Conservation (phyloP, 148 eudicot genomes). For the Heliosperma pusillum region DNA sequence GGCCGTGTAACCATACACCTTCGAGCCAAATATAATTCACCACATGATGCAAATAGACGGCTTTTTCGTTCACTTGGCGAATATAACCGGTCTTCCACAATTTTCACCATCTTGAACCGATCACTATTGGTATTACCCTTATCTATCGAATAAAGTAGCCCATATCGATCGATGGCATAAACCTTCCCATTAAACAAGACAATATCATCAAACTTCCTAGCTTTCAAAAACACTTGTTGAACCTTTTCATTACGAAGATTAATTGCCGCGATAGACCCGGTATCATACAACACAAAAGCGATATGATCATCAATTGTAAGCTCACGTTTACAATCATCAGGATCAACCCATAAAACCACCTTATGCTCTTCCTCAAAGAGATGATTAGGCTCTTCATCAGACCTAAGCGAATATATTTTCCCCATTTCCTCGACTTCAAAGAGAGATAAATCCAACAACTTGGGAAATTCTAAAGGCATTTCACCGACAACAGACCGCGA, state of each 20-base stretch:
- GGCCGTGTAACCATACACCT: not conserved
- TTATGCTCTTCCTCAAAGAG: not conserved
- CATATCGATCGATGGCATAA: conserved; percentile 10
- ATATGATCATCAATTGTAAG: conserved; percentile 1
- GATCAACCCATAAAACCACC: conserved; percentile 4
- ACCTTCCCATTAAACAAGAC: conserved; percentile 2
- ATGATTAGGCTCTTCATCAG: too few species aligned
- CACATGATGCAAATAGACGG: conserved; percentile 12
- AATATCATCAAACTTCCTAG: conserved; percentile 11
- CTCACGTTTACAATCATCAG: not conserved
- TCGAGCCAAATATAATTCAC: not conserved
- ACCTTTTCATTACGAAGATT: not conserved
- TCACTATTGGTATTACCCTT: not conserved
- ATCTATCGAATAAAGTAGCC: not conserved
- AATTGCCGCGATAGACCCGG: not conserved
- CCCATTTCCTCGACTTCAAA: not conserved
- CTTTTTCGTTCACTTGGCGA: not conserved
- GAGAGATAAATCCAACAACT: not conserved
- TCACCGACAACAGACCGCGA: too few species aligned
- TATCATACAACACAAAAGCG: conserved; percentile 4
- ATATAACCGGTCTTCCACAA: not conserved
- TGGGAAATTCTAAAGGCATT: not conserved
- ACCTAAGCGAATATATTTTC: conserved; percentile 2
- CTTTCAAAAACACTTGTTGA: not conserved
- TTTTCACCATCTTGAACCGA: not conserved